Evolutionary conservation across 371 early-diverging fungal genomes (phyloP).

Genomic region (Circinella minor): DNA sequence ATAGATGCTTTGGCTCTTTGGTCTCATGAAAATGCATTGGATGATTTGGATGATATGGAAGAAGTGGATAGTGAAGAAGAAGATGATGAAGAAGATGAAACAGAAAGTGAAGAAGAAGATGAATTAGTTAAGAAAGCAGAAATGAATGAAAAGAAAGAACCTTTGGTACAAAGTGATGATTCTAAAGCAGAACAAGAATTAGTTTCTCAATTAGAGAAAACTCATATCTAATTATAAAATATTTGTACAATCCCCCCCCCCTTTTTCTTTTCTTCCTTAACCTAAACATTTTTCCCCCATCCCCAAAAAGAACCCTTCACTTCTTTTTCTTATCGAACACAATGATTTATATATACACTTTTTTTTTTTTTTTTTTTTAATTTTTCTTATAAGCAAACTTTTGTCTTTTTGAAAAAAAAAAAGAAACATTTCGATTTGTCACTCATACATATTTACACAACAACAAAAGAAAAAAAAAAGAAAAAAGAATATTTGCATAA

Average conservation of each 20-base stretch:
- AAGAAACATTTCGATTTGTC: too few species aligned
- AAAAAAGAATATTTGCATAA: too few species aligned
- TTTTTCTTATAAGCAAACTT: too few species aligned
- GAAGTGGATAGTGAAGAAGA: conserved; percentile 76
- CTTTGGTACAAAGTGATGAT: conserved; percentile 24
- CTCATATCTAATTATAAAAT: conserved; percentile 43
- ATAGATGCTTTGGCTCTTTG: conserved; percentile 75
- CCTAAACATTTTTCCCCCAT: too few species aligned
- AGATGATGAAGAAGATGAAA: conserved; percentile 70
- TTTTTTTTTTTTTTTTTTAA: too few species aligned
- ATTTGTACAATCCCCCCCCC: neutral
- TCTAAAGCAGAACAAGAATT: conserved; percentile 36
- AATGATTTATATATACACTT: too few species aligned
- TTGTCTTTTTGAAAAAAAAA: too few species aligned
- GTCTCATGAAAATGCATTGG: conserved; percentile 81
- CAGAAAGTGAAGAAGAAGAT: conserved; percentile 59
- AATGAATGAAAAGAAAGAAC: conserved; percentile 34
- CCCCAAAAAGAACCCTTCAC: too few species aligned
- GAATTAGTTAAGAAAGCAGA: conserved; percentile 43
- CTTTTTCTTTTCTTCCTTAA: too few species aligned
- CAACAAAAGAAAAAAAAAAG: too few species aligned
- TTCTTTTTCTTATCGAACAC: too few species aligned
- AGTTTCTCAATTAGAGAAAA: conserved; percentile 40
- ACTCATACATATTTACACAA: too few species aligned
- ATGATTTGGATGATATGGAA: conserved; percentile 96